phyloP scores from a whole-genome alignment of 2,329 filamentous ascomycete species.

The Ophiognomonia clavigignenti-juglandacearum region DNA sequence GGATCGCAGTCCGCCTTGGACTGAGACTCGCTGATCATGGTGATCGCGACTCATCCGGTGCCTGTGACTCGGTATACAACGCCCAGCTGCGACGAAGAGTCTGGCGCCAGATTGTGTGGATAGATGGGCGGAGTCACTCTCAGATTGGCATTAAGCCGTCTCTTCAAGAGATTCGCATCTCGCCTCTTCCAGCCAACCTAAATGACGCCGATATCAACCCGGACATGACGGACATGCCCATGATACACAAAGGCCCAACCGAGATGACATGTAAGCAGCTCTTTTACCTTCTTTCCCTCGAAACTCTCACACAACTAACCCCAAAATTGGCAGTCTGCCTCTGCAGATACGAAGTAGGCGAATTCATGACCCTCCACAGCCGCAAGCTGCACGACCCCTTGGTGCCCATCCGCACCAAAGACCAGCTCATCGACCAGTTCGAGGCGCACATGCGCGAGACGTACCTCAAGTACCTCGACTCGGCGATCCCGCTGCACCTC shows the following conservation, averaged over 20 bases:
- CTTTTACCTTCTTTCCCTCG: too few relatives aligned
- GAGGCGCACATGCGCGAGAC: constrained; percentile 23
- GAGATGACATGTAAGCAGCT: constrained; percentile 30
- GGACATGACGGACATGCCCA: constrained; percentile 26
- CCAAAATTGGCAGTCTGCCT: constrained; percentile 26
- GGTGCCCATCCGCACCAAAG: constrained; percentile 16
- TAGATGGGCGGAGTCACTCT: constrained; percentile 15
- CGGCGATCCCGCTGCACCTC: constrained; percentile 29
- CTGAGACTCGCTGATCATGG: constrained; percentile 9
- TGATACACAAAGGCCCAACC: constrained; percentile 31
- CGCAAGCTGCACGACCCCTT: constrained; percentile 37
- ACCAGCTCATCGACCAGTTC: constrained; percentile 24
- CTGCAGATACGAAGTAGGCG: constrained; percentile 34
- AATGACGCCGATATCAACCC: constrained; percentile 24
- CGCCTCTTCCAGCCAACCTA: constrained; percentile 14
- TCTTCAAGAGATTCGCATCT: constrained; percentile 19
- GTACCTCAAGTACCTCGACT: constrained; percentile 26
- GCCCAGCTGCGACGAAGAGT: constrained; percentile 34
- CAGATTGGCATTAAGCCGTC: constrained; percentile 23
- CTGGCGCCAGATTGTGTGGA: constrained; percentile 17
- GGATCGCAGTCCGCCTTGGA: constrained; percentile 13
- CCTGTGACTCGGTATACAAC: constrained; percentile 15
- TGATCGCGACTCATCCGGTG: not conserved
- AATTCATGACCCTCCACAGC: constrained; percentile 31
- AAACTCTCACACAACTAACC: not conserved